Conservation (phyloP, 1,284 basidiomycete species). For the Athelia sp. region DNA sequence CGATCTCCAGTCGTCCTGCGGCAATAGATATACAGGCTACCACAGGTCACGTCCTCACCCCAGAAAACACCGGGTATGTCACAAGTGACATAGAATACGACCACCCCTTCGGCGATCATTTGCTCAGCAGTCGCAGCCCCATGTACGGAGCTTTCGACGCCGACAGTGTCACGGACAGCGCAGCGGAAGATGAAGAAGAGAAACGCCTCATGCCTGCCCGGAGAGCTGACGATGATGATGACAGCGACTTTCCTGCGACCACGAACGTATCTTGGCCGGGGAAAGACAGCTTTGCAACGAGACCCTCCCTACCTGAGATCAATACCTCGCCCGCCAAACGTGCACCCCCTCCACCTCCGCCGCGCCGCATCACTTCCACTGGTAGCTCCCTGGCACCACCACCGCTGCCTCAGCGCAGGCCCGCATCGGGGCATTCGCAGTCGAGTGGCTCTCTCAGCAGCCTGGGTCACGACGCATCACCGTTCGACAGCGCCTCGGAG, state of each 20-base stretch:
- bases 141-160: slow-evolving; percentile 41
- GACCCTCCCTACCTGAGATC: not conserved
- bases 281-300: not conserved
- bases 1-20: slow-evolving; percentile 23
- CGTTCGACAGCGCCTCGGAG: slow-evolving; percentile 42
- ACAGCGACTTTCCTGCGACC: not conserved
- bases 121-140: slow-evolving; percentile 35
- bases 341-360: slow-evolving; percentile 23
- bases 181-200: slow-evolving; percentile 37
- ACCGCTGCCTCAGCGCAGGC: slow-evolving; percentile 2
- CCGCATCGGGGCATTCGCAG: not conserved
- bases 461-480: slow-evolving; percentile 38
- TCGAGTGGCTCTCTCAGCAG: slow-evolving; percentile 14
- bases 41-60: slow-evolving; percentile 10
- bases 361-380: slow-evolving; percentile 14
- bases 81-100: slow-evolving; percentile 37
- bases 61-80: slow-evolving; percentile 15
- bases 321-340: slow-evolving; percentile 5
- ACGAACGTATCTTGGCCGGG: not conserved
- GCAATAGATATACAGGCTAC: slow-evolving; percentile 9
- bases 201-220: slow-evolving; percentile 21
- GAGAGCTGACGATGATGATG: slow-evolving; percentile 16
- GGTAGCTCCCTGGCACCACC: slow-evolving; percentile 9
- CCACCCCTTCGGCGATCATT: slow-evolving; percentile 30
- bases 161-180: slow-evolving; percentile 36